Base-by-base conservation (phyloP, 2,329 filamentous ascomycete genomes). In the Pseudogymnoascus sp. region DNA sequence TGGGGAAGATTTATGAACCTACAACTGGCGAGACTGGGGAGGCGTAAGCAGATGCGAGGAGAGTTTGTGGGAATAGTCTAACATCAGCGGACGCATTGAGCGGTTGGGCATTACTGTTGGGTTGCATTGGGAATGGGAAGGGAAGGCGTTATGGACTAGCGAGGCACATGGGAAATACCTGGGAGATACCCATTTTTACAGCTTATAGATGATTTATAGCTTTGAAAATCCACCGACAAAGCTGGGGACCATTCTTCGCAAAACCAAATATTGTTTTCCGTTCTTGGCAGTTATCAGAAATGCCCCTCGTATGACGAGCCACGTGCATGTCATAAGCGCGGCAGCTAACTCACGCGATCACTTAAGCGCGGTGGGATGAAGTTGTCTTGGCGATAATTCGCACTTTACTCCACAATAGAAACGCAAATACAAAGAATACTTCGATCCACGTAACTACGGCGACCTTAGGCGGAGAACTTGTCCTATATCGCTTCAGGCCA, bases 291-390 rank as follows among this genome's bases (percentile, higher is more conserved):
- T 55, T 35, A 19, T 14, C 16, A 55, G 49, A 55, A 21, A 10
- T 55, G 49, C 49, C 49, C 49, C 49, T 55, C 49, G n/a, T 55
- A 55, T 33, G 29, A 35, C 49, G 16, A 55, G 33, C 49, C 49
- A 55, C 49, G 49, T 55, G 29, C 49, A 55, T 55, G 49, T 55
- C 16, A 55, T 55, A 55, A 55, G 49, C 49, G 49, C 49, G 49
- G 16, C 6, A 55, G 49, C 49, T 55, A 55, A 55, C 49, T 55
- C 49, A 55, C 49, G 49, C 49, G 49, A 55, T 55, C 49, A 55
- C 49, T 55, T 55, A 55, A 55, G 49, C 49, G 49, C 49, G 49
- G 49, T 39, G 58, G 58, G 58, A 39, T 60, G 58, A 60, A 60
- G 33, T 23, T 60, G 58, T 60, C 58, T 60, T 60, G 58, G 58